phyloP scores from a whole-genome alignment of 345 rosid species.

The Eucalyptus melliodora region DNA sequence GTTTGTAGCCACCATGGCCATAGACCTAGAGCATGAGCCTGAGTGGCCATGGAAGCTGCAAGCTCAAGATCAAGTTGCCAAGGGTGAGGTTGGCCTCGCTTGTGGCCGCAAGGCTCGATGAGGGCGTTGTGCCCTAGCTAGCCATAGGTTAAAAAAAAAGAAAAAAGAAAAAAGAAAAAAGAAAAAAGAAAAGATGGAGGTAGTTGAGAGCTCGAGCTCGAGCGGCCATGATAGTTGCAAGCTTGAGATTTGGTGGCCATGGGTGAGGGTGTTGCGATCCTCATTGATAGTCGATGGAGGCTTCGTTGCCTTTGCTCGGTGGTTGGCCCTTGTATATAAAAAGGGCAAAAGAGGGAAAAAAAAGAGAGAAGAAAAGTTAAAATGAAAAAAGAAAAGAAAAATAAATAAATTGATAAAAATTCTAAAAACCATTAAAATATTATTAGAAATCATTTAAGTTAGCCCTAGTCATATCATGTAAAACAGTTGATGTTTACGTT shows the following conservation, averaged over 20 bases:
- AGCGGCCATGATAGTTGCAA: background rate
- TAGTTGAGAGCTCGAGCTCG: background rate
- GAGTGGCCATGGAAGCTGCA: background rate
- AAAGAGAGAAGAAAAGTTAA: background rate
- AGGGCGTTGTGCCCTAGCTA: background rate
- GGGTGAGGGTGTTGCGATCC: background rate
- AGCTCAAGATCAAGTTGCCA: background rate
- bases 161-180: fast-evolving
- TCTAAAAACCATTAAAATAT: too few species aligned
- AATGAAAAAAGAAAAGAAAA: too few species aligned
- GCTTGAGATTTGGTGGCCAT: background rate
- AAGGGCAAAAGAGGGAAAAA: too few species aligned
- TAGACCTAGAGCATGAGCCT: too few species aligned
- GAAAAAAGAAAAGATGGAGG: background rate
- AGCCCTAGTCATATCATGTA: background rate
- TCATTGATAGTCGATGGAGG: fast-evolving
- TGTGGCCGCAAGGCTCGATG: background rate
- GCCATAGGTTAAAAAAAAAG: background rate
- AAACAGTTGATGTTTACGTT: fast-evolving
- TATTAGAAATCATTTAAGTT: too few species aligned
- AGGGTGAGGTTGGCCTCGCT: background rate
- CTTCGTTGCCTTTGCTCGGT: background rate
- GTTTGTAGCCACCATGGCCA: too few species aligned
- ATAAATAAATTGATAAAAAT: too few species aligned
- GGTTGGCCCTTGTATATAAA: background rate